Percentiles rank a stretch among this genome's conserved stretches.
These are phyloP conservation scores for Heteromeles arbutifolia DNA, from an alignment of 306 rosid genomes.

Conservation along the genomic window DNA sequence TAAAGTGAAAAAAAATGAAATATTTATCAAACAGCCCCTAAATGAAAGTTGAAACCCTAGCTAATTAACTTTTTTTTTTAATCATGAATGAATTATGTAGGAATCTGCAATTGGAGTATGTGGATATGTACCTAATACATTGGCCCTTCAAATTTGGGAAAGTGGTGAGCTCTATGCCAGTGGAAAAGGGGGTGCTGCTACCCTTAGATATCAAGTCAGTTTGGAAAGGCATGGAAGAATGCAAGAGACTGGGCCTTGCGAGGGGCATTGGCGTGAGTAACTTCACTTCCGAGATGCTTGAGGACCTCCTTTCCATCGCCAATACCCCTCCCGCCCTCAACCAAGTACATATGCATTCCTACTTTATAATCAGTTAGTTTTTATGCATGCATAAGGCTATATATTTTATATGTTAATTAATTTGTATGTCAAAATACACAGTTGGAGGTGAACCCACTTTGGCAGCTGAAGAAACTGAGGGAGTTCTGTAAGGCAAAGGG, in stretches of 20 bases:
- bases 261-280: conserved; percentile 79
- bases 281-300: conserved; percentile 62
- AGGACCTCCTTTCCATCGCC: conserved; percentile 52
- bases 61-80: too few relatives aligned
- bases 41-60: background rate
- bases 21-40: too few relatives aligned
- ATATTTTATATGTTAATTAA: background rate
- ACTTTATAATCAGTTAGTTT: background rate
- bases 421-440: background rate
- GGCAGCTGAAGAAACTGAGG: conserved; percentile 37
- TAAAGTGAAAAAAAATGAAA: too few relatives aligned
- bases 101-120: conserved; percentile 25
- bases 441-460: conserved; percentile 52
- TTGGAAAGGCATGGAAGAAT: conserved; percentile 74
- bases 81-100: background rate
- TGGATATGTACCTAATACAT: conserved; percentile 35
- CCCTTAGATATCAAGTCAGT: conserved; percentile 56
- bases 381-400: too few relatives aligned
- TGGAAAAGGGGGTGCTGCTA: conserved; percentile 26
- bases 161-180: conserved; percentile 21
- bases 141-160: conserved; percentile 21
- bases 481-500: conserved; percentile 39
- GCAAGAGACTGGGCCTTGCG: conserved; percentile 69
- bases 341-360: conserved; percentile 34
- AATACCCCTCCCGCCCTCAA: conserved; percentile 59